Evolutionary conservation across 1,139 yeast genomes (phyloP).

Genomic region (Taiozyma onychis): DNA sequence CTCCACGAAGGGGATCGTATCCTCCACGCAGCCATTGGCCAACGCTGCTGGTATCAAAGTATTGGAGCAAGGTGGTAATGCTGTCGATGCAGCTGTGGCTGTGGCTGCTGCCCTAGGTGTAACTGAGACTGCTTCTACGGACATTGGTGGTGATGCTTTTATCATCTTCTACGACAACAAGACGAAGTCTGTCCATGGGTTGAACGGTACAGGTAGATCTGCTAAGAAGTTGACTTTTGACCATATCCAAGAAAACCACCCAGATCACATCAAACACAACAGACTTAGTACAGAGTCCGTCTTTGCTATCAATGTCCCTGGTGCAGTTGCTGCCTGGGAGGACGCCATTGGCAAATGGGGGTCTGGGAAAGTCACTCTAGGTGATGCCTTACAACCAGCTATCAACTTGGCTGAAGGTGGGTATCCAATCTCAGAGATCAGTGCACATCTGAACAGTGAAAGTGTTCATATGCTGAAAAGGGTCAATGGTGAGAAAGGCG

Average conservation of each 20-base stretch:
- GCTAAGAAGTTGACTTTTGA: constrained; percentile 49
- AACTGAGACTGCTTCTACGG: constrained; percentile 73
- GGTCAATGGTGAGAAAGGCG: constrained; percentile 30
- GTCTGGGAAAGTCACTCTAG: constrained; percentile 55
- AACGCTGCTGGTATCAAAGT: constrained; percentile 68
- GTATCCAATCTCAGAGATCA: constrained; percentile 55
- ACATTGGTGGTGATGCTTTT: constrained; percentile 82
- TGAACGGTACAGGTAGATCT: constrained; percentile 76
- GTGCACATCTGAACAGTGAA: constrained; percentile 48
- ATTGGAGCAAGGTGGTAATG: constrained; percentile 69
- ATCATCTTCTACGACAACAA: constrained; percentile 51
- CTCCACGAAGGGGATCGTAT: constrained; percentile 68
- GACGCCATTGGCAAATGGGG: constrained; percentile 72
- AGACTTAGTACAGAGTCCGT: constrained; percentile 44
- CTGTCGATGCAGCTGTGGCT: constrained; percentile 74
- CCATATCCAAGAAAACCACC: constrained; percentile 38
- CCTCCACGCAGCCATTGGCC: constrained; percentile 75
- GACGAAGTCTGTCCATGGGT: constrained; percentile 50
- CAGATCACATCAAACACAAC: constrained; percentile 17
- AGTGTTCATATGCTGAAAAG: constrained; percentile 34
- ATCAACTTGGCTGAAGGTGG: constrained; percentile 66
- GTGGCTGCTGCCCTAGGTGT: constrained; percentile 70
- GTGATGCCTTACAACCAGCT: constrained; percentile 62
- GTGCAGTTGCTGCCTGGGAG: constrained; percentile 73
- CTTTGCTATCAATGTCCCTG: constrained; percentile 67